These are phyloP conservation scores for Trametes sp. DNA, from an alignment of 1,284 basidiomycete genomes.

Conservation along the genomic window DNA sequence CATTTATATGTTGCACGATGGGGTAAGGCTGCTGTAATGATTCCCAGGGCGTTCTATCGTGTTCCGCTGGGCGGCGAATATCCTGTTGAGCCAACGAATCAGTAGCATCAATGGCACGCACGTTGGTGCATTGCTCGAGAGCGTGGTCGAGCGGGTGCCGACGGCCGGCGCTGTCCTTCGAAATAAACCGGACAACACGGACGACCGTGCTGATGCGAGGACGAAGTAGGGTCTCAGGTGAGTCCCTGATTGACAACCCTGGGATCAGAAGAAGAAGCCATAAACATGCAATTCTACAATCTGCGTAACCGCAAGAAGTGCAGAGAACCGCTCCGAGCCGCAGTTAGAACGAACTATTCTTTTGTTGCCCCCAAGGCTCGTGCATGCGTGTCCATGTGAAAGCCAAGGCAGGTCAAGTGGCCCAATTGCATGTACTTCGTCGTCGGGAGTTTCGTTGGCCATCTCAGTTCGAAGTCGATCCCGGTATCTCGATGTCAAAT, in stretches of 20 bases:
- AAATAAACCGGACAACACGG: conserved; percentile 1
- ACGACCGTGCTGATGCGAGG: conserved; percentile 3
- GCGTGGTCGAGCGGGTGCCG: conserved; percentile 7
- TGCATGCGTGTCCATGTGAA: no score
- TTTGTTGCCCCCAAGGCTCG: no score
- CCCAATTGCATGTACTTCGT: no score
- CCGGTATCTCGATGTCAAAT: no score
- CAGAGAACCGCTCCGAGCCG: neutral
- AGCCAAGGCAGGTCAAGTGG: no score
- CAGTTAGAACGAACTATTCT: no score
- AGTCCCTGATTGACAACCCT: conserved; percentile 6
- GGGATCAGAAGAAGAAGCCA: neutral
- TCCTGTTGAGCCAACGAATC: conserved; percentile 10
- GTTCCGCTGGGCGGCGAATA: neutral
- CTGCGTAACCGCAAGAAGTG: neutral
- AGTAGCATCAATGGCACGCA: conserved; percentile 9
- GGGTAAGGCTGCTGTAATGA: neutral
- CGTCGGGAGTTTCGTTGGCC: no score
- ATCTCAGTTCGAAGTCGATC: no score
- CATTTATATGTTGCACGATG: conserved; percentile 13
- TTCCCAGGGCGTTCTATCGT: neutral
- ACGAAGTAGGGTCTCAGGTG: neutral
- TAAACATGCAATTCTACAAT: neutral
- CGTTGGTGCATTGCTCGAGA: conserved; percentile 16
- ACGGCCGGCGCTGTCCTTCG: conserved; percentile 2